Percentiles rank a stretch among this genome's conserved stretches.
Conservation (phyloP, 2,329 filamentous ascomycete species). For the Paecilomyces sp. region DNA sequence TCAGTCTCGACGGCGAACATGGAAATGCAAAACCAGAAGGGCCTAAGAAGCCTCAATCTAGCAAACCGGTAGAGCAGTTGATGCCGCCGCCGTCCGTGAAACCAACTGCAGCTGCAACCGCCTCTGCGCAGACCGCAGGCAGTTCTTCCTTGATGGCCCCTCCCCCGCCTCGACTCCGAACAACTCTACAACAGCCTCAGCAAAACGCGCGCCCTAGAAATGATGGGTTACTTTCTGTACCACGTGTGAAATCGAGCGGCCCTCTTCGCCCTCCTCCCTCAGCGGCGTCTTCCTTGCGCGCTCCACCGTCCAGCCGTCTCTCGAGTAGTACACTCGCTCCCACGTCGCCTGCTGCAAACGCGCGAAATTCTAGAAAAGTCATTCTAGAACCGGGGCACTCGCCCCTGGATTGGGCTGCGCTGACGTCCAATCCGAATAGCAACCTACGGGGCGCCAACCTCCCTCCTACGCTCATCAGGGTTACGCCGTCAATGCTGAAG, state of each 20-base stretch:
- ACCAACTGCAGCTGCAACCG: slow-evolving; percentile 3
- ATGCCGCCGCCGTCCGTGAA: not conserved
- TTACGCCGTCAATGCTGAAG: slow-evolving; percentile 75
- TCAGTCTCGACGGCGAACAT: slow-evolving; percentile 21
- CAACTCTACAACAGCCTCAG: slow-evolving; percentile 14
- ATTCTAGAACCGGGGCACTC: slow-evolving; percentile 84
- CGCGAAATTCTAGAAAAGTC: slow-evolving; percentile 54
- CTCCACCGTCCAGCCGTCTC: slow-evolving; percentile 31
- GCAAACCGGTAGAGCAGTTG: slow-evolving; percentile 6
- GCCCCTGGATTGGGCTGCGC: slow-evolving; percentile 89
- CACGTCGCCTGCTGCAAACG: slow-evolving; percentile 32
- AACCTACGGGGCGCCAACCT: slow-evolving; percentile 57
- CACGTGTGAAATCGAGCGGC: slow-evolving; percentile 18
- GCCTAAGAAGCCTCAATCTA: slow-evolving; percentile 5
- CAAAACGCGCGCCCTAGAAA: slow-evolving; percentile 8
- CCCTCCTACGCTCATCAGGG: slow-evolving; percentile 55
- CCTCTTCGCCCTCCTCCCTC: slow-evolving; percentile 37
- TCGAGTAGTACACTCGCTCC: slow-evolving; percentile 37
- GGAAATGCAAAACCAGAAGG: slow-evolving; percentile 1
- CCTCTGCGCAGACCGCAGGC: slow-evolving; percentile 8
- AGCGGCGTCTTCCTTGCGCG: slow-evolving; percentile 36
- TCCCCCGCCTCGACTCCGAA: slow-evolving; percentile 20
- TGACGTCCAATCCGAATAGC: slow-evolving; percentile 54
- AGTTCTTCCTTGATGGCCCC: slow-evolving; percentile 26
- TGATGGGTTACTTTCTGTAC: slow-evolving; percentile 15